Base-by-base conservation (phyloP, 2,329 filamentous ascomycete species). In the Gnomoniopsis smithogilvyi region DNA sequence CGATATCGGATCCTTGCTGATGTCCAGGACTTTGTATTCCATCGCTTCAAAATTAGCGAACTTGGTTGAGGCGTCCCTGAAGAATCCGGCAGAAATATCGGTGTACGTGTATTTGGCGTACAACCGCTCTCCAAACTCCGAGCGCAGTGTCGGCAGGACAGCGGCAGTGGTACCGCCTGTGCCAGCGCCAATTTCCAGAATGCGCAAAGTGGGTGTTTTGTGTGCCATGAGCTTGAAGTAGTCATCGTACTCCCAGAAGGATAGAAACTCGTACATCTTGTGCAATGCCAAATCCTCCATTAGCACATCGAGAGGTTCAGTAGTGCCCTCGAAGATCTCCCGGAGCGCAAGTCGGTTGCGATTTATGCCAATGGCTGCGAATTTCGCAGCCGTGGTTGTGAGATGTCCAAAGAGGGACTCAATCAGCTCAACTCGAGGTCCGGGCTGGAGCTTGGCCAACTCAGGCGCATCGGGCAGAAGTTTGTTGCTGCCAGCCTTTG, bases 121-220 rank as follows among this genome's bases (percentile, higher is more conserved):
- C 38, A 60, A 24, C 0, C 51, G 51, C 21, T 54, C 14, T 17
- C 52, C 52, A 14, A n/a, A 46, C 3, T 17, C 38, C 6, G 38
- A 46, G 15, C 30, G 22, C 51, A 66, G 62, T 10, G 62, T 56
- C 33, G 61, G 55, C 10, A 74, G 34, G 45, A 68, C 54, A 0
- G 59, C 51, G 3, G 56, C 49, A 0, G 73, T 74, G 7, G 70
- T 65, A 2, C 67, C 67, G 3, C 72, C 72, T 0, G 69, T 75
- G 2, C 72, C 73, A 3, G 67, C 69, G 6, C 73, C 74, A 34
- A 76, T 68, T 61, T 76, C 74, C 3, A 76, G 67, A 24, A 75
- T 67, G 2, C 65, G 63, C 52, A 75, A 62, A n/a, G 63, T 62
- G 0, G 71, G 68, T n/a, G 69, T 69, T 51, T 69, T 68, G 62